Conservation (phyloP, 1,139 yeast species). For the Suhomyces atakaporum region DNA sequence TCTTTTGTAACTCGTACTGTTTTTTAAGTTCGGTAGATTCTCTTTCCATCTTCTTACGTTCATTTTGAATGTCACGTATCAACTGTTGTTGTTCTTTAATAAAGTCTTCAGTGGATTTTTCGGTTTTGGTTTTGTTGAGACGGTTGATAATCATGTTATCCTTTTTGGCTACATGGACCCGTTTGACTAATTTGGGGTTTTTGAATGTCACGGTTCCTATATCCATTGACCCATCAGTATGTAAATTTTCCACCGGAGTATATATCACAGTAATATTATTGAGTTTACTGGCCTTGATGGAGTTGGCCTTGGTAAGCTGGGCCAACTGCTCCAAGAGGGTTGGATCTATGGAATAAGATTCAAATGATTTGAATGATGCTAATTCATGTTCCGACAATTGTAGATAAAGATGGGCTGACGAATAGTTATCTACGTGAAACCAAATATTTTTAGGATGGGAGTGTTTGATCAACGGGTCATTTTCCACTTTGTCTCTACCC, state of each 20-base stretch:
- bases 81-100: slow-evolving; percentile 48
- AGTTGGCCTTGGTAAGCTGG: slow-evolving; percentile 78
- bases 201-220: slow-evolving; percentile 81
- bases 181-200: slow-evolving; percentile 54
- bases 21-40: slow-evolving; percentile 26
- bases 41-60: slow-evolving; percentile 36
- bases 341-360: slow-evolving; percentile 47
- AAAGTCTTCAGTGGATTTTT: slow-evolving; percentile 48
- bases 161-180: slow-evolving; percentile 56
- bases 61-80: slow-evolving; percentile 36
- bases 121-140: slow-evolving; percentile 63
- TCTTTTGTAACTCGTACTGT: slow-evolving; percentile 28
- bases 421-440: slow-evolving; percentile 82
- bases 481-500: slow-evolving; percentile 79
- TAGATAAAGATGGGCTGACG: slow-evolving; percentile 81
- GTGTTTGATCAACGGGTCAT: slow-evolving; percentile 69
- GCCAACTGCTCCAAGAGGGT: slow-evolving; percentile 61
- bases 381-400: slow-evolving; percentile 50
- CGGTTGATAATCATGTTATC: slow-evolving; percentile 67
- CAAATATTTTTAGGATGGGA: slow-evolving; percentile 73
- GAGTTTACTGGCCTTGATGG: slow-evolving; percentile 75
- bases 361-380: slow-evolving; percentile 28
- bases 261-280: slow-evolving; percentile 70
- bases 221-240: slow-evolving; percentile 74
- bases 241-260: slow-evolving; percentile 76